Evolutionary conservation across 495 filamentous ascomycete genomes (phyloP).

Genomic region (Amorphotheca resinae): DNA sequence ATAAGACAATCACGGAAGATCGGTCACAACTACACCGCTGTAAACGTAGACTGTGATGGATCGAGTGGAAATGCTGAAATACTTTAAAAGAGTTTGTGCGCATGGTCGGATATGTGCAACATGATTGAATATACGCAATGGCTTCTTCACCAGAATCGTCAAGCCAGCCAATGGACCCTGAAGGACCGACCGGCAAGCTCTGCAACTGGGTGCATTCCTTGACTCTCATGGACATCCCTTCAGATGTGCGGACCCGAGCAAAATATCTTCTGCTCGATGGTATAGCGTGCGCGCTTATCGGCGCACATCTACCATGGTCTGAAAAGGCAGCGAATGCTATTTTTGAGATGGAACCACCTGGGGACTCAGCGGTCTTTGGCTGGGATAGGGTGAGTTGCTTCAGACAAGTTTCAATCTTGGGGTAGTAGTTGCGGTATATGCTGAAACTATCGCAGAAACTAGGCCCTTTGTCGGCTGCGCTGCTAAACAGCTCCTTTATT

Average conservation of each 20-base stretch:
- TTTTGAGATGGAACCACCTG: slow-evolving; percentile 24
- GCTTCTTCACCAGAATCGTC: no score
- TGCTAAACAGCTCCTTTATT: slow-evolving; percentile 32
- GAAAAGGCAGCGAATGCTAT: slow-evolving; percentile 26
- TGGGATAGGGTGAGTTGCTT: slow-evolving; percentile 21
- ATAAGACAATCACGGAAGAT: no score
- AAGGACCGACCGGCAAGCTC: slow-evolving; percentile 17
- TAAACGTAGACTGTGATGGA: no score
- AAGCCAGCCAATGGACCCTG: slow-evolving; percentile 8
- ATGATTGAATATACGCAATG: no score
- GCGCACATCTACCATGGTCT: slow-evolving; percentile 30
- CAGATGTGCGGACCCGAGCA: slow-evolving; percentile 17
- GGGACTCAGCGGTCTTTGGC: slow-evolving; percentile 24
- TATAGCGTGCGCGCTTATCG: slow-evolving; percentile 29
- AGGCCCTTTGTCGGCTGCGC: slow-evolving; percentile 25
- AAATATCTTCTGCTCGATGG: slow-evolving; percentile 37
- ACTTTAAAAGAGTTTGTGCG: no score
- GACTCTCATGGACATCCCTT: slow-evolving; percentile 17
- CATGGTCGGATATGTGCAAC: no score
- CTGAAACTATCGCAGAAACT: slow-evolving; percentile 12
- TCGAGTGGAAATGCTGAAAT: no score
- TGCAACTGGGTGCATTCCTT: slow-evolving; percentile 19
- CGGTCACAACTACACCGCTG: no score
- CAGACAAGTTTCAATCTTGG: no score
- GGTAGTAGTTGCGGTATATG: no score